These are phyloP conservation scores for Elaeis oleifera DNA, from an alignment of 202 grass and related monocot genomes.

Conservation along the genomic window DNA sequence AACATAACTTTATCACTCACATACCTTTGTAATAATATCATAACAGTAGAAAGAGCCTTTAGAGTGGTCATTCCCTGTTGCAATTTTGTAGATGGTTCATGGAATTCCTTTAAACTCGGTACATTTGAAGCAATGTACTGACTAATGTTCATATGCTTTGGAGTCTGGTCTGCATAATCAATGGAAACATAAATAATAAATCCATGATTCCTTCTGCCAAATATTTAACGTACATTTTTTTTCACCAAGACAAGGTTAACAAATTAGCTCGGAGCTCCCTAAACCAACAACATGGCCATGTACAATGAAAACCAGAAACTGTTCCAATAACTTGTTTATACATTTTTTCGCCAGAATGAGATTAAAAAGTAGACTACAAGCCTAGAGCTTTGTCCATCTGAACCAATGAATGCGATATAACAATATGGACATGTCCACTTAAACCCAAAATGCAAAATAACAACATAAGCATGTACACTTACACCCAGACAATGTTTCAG, in stretches of 20 bases:
- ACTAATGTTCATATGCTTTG: conserved; percentile 78
- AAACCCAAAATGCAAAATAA: conserved; percentile 1
- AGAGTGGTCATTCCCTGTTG: conserved; percentile 48
- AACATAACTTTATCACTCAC: neutral
- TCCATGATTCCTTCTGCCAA: conserved; percentile 3
- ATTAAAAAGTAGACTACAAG: no score
- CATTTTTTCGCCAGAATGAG: no score
- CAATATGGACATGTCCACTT: no score
- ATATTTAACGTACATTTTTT: conserved; percentile 16
- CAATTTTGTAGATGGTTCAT: conserved; percentile 44
- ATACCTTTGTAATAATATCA: conserved; percentile 85
- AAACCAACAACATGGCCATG: no score
- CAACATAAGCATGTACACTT: conserved; percentile 21
- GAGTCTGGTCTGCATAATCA: conserved; percentile 51
- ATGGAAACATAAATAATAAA: neutral
- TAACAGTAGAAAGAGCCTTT: conserved; percentile 69
- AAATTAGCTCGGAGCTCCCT: neutral
- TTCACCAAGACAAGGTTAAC: conserved; percentile 11
- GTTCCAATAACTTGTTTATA: no score
- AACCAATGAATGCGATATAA: no score
- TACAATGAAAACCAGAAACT: no score
- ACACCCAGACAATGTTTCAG: conserved; percentile 67
- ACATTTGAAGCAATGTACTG: conserved; percentile 78
- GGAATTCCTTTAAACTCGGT: conserved; percentile 75
- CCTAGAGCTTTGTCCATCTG: no score